Base-by-base conservation (phyloP, 2,329 filamentous ascomycete species). In the Xylariales sp. region DNA sequence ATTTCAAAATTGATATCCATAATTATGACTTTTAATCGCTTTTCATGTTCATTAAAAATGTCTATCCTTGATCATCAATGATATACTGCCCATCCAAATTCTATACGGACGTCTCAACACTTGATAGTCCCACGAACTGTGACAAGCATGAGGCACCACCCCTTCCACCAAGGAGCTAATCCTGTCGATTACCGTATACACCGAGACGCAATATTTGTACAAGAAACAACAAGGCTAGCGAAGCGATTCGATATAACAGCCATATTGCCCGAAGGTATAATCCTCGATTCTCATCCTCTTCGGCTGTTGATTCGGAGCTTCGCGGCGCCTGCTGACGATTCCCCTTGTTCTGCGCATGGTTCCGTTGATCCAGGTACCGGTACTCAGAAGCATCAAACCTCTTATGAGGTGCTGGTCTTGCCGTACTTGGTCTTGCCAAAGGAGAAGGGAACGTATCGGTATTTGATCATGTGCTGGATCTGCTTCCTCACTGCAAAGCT, bases 401-500 rank as follows among this genome's bases (percentile, higher is more conserved):
- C 41, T 47, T 40, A 53, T 27, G 57, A 66, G 30, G 67, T 65
- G 66, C 68, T 81, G 66, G 70, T 76, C 69, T 81, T 83, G 59
- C 65, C 70, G 63, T 93, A 94, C 59, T 78, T 82, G 47, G 86
- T 75, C 78, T 96, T 96, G 65, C 90, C 90, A 49, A 95, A 81
- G 28, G 87, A 83, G 70, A 96, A 95, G 28, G 90, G 89, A 20
- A 95, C 89, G 61, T 95, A 98, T 68, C 91, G 88, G 73, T 97
- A 98, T 74, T 97, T 98, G 77, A 98, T 91, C 93, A 98, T 98
- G 70, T 97, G 93, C 71, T 98, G 93, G 54, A 98, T 98, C 70
- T 98, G 93, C 74, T 93, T 88, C 66, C 93, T 82, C 93, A 98
- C 89, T 95, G 53, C 24, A 7, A 15, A 10, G 13, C 12, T 29